These are phyloP conservation scores for Penicillium taxi DNA, from an alignment of 495 filamentous ascomycete species.

Conservation along the genomic window DNA sequence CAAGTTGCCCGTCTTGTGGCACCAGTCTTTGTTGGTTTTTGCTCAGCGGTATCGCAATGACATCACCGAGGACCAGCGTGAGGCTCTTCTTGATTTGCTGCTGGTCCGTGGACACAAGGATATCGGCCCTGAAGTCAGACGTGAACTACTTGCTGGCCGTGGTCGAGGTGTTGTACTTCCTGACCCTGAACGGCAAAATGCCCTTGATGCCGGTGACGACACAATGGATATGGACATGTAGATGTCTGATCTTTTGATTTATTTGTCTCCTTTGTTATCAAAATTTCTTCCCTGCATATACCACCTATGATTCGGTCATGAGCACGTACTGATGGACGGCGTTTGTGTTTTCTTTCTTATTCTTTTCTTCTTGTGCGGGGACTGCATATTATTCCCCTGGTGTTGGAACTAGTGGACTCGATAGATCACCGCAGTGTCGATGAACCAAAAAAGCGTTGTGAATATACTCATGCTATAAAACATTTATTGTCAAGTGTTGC, in stretches of 20 bases:
- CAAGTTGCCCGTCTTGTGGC: conserved; percentile 80
- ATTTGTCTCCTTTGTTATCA: conserved; percentile 5
- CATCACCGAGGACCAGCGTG: conserved; percentile 86
- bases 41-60: conserved; percentile 91
- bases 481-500: no score
- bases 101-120: conserved; percentile 76
- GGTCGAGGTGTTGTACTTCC: conserved; percentile 72
- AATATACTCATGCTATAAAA: no score
- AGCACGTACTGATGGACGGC: conserved; percentile 30
- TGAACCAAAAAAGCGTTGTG: conserved; percentile 2
- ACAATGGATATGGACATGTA: conserved; percentile 62
- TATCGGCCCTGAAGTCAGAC: conserved; percentile 85
- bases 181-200: conserved; percentile 45
- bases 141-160: conserved; percentile 82
- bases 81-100: conserved; percentile 85
- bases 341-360: conserved; percentile 15
- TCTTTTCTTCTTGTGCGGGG: conserved; percentile 12
- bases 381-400: conserved; percentile 28
- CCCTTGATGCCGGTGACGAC: conserved; percentile 68
- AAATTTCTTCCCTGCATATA: conserved; percentile 15
- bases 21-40: conserved; percentile 81
- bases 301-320: conserved; percentile 26
- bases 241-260: conserved; percentile 23
- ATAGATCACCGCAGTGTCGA: neutral
- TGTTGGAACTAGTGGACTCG: conserved; percentile 3